Conservation (phyloP, 139 green algal species). For the Chlorella vulgaris region DNA sequence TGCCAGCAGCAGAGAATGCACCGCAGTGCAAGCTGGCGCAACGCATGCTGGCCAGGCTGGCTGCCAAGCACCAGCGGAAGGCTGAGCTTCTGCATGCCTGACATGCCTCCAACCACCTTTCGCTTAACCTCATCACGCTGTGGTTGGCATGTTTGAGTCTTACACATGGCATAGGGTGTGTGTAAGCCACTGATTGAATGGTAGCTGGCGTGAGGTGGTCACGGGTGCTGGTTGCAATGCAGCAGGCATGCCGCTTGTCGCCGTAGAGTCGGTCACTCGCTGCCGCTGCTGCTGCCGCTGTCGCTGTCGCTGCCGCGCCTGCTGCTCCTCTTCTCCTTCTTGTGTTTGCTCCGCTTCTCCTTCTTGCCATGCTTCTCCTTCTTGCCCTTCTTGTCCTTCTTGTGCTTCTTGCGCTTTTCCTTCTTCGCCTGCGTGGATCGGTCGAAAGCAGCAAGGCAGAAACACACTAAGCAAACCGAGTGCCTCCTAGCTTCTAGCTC, state of each 20-base stretch:
- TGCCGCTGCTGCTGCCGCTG: not conserved
- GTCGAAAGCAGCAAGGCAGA: too few relatives aligned
- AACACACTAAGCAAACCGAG: too few relatives aligned
- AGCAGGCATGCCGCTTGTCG: not conserved
- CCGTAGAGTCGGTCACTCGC: not conserved
- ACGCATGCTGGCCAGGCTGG: not conserved
- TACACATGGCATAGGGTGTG: too few relatives aligned
- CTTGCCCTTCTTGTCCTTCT: not conserved
- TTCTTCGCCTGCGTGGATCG: not conserved
- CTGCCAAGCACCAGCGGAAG: not conserved
- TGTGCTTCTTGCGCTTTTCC: not conserved
- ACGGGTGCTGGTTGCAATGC: too few relatives aligned
- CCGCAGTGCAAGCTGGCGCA: constrained; percentile 19
- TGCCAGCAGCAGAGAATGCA: not conserved
- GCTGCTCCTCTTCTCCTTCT: not conserved
- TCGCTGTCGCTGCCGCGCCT: not conserved
- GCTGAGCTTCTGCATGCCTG: not conserved
- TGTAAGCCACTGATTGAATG: too few relatives aligned
- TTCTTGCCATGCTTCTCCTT: not conserved
- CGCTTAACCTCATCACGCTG: too few relatives aligned
- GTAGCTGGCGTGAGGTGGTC: too few relatives aligned
- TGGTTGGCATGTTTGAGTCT: too few relatives aligned
- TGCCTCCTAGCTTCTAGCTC: too few relatives aligned
- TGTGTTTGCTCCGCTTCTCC: not conserved
- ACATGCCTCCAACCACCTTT: too few relatives aligned